Evolutionary conservation across 805 yeast genomes (phyloP).

Genomic region (Saccharomycopsis microspora): DNA sequence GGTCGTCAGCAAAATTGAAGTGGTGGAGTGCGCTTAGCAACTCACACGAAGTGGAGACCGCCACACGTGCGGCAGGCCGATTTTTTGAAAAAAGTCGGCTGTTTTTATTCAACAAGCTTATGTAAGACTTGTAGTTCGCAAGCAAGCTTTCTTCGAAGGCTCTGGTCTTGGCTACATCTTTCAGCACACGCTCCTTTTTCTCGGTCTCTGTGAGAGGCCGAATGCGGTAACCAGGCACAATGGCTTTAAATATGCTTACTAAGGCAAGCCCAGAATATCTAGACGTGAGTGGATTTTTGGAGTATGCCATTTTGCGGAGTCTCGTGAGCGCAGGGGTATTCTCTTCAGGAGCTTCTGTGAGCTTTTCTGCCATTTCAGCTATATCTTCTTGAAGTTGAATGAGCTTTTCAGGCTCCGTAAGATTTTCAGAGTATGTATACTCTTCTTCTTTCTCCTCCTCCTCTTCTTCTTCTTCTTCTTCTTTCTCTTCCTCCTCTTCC

Average conservation of each 20-base stretch:
- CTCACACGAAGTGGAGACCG: constrained; percentile 74
- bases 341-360: constrained; percentile 87
- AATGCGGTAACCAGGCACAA: constrained; percentile 82
- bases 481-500: constrained; percentile 10
- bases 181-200: constrained; percentile 69
- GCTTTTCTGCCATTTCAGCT: constrained; percentile 65
- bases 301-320: constrained; percentile 56
- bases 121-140: constrained; percentile 52
- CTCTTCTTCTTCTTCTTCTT: constrained; percentile 20
- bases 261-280: constrained; percentile 69
- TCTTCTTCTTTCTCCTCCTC: constrained; percentile 23
- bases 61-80: constrained; percentile 37
- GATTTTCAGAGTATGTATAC: constrained; percentile 25
- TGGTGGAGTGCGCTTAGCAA: constrained; percentile 55
- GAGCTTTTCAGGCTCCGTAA: constrained; percentile 43
- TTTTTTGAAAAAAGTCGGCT: constrained; percentile 27
- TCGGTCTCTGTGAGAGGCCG: constrained; percentile 76
- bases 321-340: constrained; percentile 54
- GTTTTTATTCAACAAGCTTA: constrained; percentile 40
- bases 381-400: constrained; percentile 66
- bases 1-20: constrained; percentile 74
- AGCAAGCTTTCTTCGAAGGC: constrained; percentile 73
- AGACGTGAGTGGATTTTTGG: constrained; percentile 52
- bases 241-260: constrained; percentile 72
- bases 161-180: constrained; percentile 70